These are phyloP conservation scores for Pichia sp. DNA, from an alignment of 1,139 yeast genomes.

Conservation along the genomic window DNA sequence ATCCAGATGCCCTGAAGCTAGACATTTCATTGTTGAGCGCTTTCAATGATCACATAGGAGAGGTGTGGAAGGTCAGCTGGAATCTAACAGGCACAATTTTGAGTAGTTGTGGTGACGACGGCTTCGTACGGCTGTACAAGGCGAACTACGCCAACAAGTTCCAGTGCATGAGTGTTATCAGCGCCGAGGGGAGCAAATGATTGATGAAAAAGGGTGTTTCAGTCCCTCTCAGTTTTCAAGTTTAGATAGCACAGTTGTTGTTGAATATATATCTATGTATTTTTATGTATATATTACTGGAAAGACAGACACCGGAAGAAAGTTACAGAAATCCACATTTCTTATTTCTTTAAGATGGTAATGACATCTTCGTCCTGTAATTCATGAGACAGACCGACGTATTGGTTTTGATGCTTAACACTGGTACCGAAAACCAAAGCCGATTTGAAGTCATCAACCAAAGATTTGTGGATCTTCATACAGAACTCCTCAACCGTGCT, in stretches of 20 bases:
- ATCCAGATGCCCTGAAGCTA: slow-evolving; percentile 12
- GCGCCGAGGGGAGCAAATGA: slow-evolving; percentile 44
- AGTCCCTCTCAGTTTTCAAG: no score
- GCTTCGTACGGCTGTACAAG: slow-evolving; percentile 88
- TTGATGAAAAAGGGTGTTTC: background rate
- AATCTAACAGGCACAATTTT: slow-evolving; percentile 88
- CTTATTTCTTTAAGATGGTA: slow-evolving; percentile 73
- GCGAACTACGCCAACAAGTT: slow-evolving; percentile 80
- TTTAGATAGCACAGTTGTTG: background rate
- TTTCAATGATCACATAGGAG: slow-evolving; percentile 42
- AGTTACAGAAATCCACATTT: slow-evolving; percentile 20
- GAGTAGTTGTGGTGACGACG: slow-evolving; percentile 95
- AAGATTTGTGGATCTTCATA: slow-evolving; percentile 89
- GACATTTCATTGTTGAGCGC: slow-evolving; percentile 49
- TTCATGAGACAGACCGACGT: slow-evolving; percentile 78
- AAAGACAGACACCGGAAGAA: background rate
- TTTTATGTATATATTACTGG: background rate
- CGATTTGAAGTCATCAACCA: slow-evolving; percentile 87
- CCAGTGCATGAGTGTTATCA: slow-evolving; percentile 86
- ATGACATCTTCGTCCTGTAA: slow-evolving; percentile 96
- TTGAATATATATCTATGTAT: background rate
- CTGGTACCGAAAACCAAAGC: slow-evolving; percentile 90
- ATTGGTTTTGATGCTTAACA: slow-evolving; percentile 98
- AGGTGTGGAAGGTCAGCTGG: slow-evolving; percentile 97
- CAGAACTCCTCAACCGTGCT: slow-evolving; percentile 94